These are phyloP conservation scores for Alternaria brassicicola DNA, from an alignment of 2,329 filamentous ascomycete species.

Conservation along the genomic window DNA sequence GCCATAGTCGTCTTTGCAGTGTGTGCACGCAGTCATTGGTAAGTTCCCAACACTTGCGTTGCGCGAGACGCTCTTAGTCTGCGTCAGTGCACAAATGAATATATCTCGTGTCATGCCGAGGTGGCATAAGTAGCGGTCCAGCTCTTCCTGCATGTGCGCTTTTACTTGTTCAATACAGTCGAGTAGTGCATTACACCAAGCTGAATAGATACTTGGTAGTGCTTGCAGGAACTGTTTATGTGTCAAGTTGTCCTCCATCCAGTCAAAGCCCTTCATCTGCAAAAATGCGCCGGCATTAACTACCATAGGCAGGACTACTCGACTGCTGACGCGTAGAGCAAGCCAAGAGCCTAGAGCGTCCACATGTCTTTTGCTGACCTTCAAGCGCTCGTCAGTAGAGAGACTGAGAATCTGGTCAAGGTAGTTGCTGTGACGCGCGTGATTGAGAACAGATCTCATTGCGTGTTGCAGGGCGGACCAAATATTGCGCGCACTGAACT, in stretches of 20 bases:
- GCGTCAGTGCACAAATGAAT: background rate
- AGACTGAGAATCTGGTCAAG: background rate
- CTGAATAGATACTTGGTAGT: slow-evolving; percentile 16
- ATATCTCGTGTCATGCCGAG: background rate
- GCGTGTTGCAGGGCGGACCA: slow-evolving; percentile 23
- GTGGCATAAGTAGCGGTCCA: background rate
- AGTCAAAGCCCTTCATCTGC: slow-evolving; percentile 23
- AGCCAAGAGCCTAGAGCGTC: slow-evolving; percentile 11
- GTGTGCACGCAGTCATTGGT: background rate
- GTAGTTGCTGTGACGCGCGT: slow-evolving; percentile 2
- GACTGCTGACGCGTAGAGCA: slow-evolving; percentile 12
- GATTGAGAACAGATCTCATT: slow-evolving; percentile 13
- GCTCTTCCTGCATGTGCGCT: background rate
- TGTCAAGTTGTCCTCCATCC: slow-evolving; percentile 17
- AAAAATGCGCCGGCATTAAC: slow-evolving; percentile 18
- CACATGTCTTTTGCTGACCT: background rate
- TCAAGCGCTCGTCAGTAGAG: background rate
- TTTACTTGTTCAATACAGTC: slow-evolving; percentile 10
- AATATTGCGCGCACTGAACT: slow-evolving; percentile 8
- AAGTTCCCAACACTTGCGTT: background rate
- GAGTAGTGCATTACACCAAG: slow-evolving; percentile 18
- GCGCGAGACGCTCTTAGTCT: background rate
- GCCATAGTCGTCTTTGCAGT: background rate
- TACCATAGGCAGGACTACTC: slow-evolving; percentile 17
- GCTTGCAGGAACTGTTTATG: slow-evolving; percentile 14